A percentile compares a stretch with the other conserved stretches of the same genome.
Conservation (phyloP, 768 basidiomycete genomes). For the Guyanaporus albipodus region DNA sequence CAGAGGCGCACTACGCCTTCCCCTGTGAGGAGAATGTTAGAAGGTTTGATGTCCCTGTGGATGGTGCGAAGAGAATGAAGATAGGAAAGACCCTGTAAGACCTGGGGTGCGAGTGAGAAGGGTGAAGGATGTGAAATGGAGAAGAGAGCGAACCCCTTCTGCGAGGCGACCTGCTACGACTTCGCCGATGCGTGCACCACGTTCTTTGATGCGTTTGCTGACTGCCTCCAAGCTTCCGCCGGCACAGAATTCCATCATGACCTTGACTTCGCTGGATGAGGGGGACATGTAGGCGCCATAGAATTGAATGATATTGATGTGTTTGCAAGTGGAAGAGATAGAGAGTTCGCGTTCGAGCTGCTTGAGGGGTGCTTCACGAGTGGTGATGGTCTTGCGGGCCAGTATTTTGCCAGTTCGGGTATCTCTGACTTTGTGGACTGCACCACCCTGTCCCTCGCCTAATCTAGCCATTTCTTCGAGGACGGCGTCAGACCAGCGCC, state of each 20-base stretch:
- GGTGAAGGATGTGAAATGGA: neutral
- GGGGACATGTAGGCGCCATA: conserved; percentile 90
- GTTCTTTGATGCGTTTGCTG: conserved; percentile 76
- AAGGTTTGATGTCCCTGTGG: conserved; percentile 94
- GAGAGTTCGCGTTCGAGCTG: conserved; percentile 91
- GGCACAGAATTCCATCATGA: conserved; percentile 89
- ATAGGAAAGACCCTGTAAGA: conserved; percentile 90
- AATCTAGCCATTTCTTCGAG: conserved; percentile 76
- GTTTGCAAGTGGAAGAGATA: conserved; percentile 81
- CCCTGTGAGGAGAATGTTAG: conserved; percentile 85
- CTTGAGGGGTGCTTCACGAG: conserved; percentile 83
- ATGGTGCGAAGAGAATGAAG: conserved; percentile 90
- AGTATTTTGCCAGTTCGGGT: conserved; percentile 74
- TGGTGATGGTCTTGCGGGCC: conserved; percentile 94
- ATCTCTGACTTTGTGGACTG: conserved; percentile 91
- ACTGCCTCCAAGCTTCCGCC: conserved; percentile 89
- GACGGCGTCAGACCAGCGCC: conserved; percentile 61
- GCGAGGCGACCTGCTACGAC: conserved; percentile 88
- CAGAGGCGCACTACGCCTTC: conserved; percentile 89
- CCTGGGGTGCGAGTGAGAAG: conserved; percentile 38
- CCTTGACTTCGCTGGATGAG: conserved; percentile 87
- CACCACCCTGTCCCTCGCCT: conserved; percentile 95
- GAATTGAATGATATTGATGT: conserved; percentile 87
- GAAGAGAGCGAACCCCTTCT: conserved; percentile 66
- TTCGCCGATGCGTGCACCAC: conserved; percentile 77